Evolutionary conservation across 2,329 filamentous ascomycete genomes (phyloP).

Genomic region (Hansfordia pulvinata): DNA sequence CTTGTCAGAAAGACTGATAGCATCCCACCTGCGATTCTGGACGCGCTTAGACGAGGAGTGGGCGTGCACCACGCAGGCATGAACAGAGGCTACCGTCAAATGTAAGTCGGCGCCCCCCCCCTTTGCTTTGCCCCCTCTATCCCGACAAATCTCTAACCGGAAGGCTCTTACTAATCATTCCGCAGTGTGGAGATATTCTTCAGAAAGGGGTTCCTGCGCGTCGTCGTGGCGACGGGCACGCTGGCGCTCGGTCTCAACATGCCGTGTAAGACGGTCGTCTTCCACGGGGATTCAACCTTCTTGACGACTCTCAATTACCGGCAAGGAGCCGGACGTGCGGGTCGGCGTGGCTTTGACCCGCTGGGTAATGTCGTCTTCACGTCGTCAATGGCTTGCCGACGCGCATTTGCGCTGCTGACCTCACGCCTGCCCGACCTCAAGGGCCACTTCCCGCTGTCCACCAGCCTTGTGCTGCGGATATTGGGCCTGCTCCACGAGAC

Average conservation of each 20-base stretch:
- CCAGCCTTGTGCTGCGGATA: conserved; percentile 55
- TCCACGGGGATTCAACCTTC: conserved; percentile 59
- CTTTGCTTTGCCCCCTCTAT: neutral
- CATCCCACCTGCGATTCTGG: conserved; percentile 38
- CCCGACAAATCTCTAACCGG: too few species aligned
- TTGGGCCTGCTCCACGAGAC: conserved; percentile 56
- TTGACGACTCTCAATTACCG: conserved; percentile 65
- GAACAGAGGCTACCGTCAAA: conserved; percentile 64
- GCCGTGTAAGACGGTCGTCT: conserved; percentile 73
- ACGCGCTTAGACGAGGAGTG: conserved; percentile 51
- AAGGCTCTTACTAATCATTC: conserved; percentile 3
- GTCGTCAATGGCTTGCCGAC: conserved; percentile 42
- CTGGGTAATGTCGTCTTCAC: conserved; percentile 74
- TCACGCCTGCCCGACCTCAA: conserved; percentile 60
- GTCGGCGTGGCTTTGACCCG: conserved; percentile 67
- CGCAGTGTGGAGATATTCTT: conserved; percentile 56
- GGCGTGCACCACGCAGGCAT: conserved; percentile 71
- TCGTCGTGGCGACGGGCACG: conserved; percentile 64
- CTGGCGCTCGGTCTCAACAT: conserved; percentile 70
- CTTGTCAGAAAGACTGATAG: conserved; percentile 36
- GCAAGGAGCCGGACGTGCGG: conserved; percentile 64
- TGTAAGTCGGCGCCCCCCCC: conserved; percentile 21
- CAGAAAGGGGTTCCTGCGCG: conserved; percentile 55
- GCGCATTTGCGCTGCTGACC: conserved; percentile 56
- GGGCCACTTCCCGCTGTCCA: conserved; percentile 68